Evolutionary conservation across 1,284 basidiomycete genomes (phyloP).

Genomic region (Somion occarium): DNA sequence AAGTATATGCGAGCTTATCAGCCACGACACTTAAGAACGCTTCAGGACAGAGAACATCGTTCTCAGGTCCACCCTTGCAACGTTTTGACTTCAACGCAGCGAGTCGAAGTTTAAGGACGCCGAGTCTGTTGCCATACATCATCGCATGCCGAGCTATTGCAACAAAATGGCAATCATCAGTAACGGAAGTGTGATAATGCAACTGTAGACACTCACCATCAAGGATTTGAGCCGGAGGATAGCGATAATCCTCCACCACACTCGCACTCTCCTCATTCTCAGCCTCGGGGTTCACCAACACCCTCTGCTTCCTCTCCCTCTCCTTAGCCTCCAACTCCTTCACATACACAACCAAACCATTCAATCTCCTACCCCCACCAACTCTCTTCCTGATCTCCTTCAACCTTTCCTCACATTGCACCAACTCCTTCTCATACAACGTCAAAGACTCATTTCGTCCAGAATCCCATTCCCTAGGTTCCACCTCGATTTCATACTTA

Average conservation of each 20-base stretch:
- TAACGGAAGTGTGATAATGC: constrained; percentile 6
- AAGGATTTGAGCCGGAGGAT: constrained; percentile 85
- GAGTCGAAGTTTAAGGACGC: constrained; percentile 81
- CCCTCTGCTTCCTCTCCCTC: constrained; percentile 57
- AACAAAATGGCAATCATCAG: constrained; percentile 8
- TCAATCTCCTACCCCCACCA: constrained; percentile 80
- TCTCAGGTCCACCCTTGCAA: constrained; percentile 84
- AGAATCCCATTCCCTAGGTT: constrained; percentile 86
- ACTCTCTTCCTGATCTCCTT: constrained; percentile 83
- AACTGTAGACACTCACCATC: constrained; percentile 62
- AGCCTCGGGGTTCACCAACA: constrained; percentile 37
- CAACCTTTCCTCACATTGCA: constrained; percentile 83
- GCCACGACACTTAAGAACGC: constrained; percentile 96
- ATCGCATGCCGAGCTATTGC: constrained; percentile 83
- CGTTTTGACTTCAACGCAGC: constrained; percentile 83
- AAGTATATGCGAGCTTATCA: constrained; percentile 94
- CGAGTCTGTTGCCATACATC: constrained; percentile 78
- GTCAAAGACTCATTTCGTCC: constrained; percentile 75
- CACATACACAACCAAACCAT: constrained; percentile 78
- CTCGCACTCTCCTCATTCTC: constrained; percentile 46
- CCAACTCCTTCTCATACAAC: constrained; percentile 81
- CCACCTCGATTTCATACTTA: constrained; percentile 95
- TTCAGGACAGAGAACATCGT: constrained; percentile 91
- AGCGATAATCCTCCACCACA: constrained; percentile 54
- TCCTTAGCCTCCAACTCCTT: constrained; percentile 80